Conservation (phyloP, 2,329 filamentous ascomycete species). For the Cercospora berteroae region DNA sequence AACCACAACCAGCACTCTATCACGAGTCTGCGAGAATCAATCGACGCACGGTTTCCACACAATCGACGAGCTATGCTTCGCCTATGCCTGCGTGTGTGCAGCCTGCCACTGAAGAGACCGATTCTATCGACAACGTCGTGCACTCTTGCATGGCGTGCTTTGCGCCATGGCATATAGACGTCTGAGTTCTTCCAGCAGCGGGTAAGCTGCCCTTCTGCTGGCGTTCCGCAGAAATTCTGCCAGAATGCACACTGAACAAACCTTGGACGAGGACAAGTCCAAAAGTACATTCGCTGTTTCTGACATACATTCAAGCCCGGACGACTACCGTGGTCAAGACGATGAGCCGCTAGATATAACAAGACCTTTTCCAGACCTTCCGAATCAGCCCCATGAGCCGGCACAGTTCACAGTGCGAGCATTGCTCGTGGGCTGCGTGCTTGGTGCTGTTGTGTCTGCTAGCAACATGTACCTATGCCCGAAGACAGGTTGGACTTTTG, state of each 20-base stretch:
- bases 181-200: conserved; percentile 1
- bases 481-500: conserved; percentile 45
- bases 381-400: conserved; percentile 13
- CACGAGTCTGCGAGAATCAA: neutral
- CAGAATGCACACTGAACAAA: neutral
- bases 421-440: conserved; percentile 53
- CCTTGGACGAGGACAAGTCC: neutral
- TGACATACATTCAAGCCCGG: neutral
- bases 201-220: neutral
- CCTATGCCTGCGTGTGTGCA: conserved; percentile 2
- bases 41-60: neutral
- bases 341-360: conserved; percentile 12
- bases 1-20: neutral
- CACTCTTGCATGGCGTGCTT: conserved; percentile 6
- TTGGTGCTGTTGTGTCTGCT: conserved; percentile 59
- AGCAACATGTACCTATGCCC: conserved; percentile 60
- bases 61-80: neutral
- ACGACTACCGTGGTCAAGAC: neutral
- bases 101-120: neutral
- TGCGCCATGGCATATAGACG: conserved; percentile 4
- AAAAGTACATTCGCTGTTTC: conserved; percentile 1
- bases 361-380: conserved; percentile 13
- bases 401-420: conserved; percentile 52
- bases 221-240: neutral
- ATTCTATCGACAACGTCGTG: conserved; percentile 1